These are phyloP conservation scores for Zygosaccharomyces lentus DNA, from an alignment of 805 yeast species.

Conservation along the genomic window DNA sequence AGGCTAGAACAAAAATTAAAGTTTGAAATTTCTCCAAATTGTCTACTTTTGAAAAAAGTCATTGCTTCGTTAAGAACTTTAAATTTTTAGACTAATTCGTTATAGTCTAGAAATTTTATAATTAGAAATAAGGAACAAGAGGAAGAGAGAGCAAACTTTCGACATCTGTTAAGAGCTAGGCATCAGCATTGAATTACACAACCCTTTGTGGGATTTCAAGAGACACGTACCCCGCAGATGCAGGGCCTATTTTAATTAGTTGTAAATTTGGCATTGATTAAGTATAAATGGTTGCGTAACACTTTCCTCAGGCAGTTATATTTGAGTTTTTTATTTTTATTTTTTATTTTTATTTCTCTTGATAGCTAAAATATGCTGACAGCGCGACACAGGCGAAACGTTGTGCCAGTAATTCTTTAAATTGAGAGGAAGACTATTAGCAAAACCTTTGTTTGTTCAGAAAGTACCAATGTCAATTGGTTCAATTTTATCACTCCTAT, in stretches of 20 bases:
- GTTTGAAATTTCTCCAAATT: not conserved
- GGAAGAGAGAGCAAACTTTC: no score
- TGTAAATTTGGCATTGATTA: no score
- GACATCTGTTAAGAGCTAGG: no score
- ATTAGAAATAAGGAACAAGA: not conserved
- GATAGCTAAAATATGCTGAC: not conserved
- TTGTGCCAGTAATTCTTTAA: not conserved
- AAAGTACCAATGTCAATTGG: conserved; percentile 2
- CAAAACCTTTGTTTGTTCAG: not conserved
- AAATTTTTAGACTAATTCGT: not conserved
- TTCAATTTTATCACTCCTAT: conserved; percentile 1
- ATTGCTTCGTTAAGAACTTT: not conserved
- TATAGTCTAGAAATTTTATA: not conserved
- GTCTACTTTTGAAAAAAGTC: not conserved
- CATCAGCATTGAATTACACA: no score
- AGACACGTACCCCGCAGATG: no score
- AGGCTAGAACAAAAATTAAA: not conserved
- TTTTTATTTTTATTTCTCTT: not conserved
- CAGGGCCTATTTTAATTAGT: no score
- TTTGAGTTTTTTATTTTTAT: not conserved
- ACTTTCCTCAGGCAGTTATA: no score
- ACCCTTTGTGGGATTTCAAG: no score
- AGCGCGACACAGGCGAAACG: conserved; percentile 5
- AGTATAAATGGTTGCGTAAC: no score
- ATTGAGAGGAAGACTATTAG: not conserved